These are phyloP conservation scores for Cryphonectria parasitica DNA, from an alignment of 2,329 filamentous ascomycete species.

Conservation along the genomic window DNA sequence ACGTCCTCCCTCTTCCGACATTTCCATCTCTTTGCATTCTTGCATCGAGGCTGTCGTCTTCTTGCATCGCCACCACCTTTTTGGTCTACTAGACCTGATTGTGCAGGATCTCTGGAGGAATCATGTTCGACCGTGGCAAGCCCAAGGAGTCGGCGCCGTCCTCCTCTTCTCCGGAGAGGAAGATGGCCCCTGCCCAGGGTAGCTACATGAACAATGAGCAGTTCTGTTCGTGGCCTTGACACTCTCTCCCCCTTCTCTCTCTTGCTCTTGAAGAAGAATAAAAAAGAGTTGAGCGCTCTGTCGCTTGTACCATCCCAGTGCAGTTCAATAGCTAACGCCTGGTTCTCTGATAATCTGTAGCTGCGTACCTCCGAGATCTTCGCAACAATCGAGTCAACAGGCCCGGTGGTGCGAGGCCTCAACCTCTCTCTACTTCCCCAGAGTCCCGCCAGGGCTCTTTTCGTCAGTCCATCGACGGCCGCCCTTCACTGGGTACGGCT, in stretches of 20 bases:
- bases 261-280: neutral
- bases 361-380: constrained; percentile 71
- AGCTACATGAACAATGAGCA: constrained; percentile 70
- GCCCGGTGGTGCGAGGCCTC: constrained; percentile 72
- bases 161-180: constrained; percentile 44
- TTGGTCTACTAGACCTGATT: constrained; percentile 30
- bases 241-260: constrained; percentile 23
- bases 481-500: constrained; percentile 36
- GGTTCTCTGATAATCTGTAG: constrained; percentile 46
- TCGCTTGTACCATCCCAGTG: neutral
- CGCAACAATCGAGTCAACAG: constrained; percentile 69
- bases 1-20: constrained; percentile 22
- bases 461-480: constrained; percentile 38
- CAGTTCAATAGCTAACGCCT: constrained; percentile 28
- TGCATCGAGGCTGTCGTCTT: constrained; percentile 26
- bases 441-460: constrained; percentile 39
- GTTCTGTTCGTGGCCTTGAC: constrained; percentile 55
- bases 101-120: constrained; percentile 29
- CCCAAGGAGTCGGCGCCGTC: constrained; percentile 38
- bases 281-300: neutral
- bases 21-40: constrained; percentile 27
- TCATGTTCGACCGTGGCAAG: constrained; percentile 40
- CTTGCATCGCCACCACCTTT: constrained; percentile 24
- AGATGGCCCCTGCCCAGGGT: constrained; percentile 64
- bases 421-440: constrained; percentile 42